phyloP scores from a whole-genome alignment of 2,329 filamentous ascomycete species.

The Nemania bipapillata region DNA sequence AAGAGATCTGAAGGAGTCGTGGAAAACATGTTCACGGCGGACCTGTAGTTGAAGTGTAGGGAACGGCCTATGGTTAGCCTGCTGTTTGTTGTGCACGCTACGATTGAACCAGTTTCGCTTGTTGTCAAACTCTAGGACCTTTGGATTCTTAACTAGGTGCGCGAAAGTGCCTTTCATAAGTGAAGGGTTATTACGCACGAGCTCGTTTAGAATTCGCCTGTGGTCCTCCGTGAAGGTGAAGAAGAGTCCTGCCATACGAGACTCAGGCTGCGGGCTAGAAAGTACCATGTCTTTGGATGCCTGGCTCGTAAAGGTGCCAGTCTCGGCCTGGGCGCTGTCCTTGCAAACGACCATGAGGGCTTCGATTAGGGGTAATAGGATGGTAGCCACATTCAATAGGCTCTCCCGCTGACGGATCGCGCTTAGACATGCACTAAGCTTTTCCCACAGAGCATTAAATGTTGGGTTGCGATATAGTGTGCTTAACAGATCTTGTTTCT shows the following conservation, averaged over 20 bases:
- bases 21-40: conserved; percentile 93
- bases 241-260: conserved; percentile 87
- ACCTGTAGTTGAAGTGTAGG: conserved; percentile 85
- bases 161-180: conserved; percentile 99
- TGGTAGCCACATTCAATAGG: conserved; percentile 97
- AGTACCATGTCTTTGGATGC: conserved; percentile 74
- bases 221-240: conserved; percentile 98
- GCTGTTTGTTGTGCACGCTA: conserved; percentile 81
- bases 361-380: conserved; percentile 92
- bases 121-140: conserved; percentile 98
- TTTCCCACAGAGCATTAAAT: conserved; percentile 91
- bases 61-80: conserved; percentile 68
- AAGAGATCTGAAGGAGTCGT: conserved; percentile 97
- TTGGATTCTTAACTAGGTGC: conserved; percentile 95
- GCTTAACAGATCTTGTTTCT: conserved; percentile 86
- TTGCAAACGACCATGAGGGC: conserved; percentile 99
- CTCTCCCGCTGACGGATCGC: conserved; percentile 91
- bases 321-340: conserved; percentile 85
- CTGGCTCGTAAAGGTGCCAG: conserved; percentile 60
- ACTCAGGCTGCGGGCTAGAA: conserved; percentile 80
- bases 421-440: conserved; percentile 86
- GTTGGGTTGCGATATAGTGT: conserved; percentile 90
- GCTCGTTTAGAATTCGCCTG: conserved; percentile 95
- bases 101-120: conserved; percentile 99
- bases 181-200: conserved; percentile 95